A percentile compares a stretch with the other conserved stretches of the same genome.
These are phyloP conservation scores for Candida qinlingensis DNA, from an alignment of 805 yeast genomes.

Conservation along the genomic window DNA sequence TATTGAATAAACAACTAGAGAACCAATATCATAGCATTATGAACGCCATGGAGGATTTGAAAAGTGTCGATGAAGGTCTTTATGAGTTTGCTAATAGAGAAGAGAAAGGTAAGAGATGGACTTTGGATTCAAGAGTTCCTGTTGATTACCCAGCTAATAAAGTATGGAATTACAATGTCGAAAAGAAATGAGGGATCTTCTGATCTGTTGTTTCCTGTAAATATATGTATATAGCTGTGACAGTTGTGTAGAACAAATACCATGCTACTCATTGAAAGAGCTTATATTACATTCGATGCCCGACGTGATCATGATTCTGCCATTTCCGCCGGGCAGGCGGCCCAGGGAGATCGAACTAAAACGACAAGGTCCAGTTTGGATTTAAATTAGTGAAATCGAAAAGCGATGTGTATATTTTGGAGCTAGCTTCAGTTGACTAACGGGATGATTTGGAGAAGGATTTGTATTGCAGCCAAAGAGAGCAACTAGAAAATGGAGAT, in stretches of 20 bases:
- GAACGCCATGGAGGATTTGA: constrained; percentile 70
- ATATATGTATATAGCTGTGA: not conserved
- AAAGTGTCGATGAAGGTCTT: constrained; percentile 44
- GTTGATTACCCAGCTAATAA: constrained; percentile 82
- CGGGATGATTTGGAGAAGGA: no score
- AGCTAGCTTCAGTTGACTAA: no score
- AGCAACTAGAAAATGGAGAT: not conserved
- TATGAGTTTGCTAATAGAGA: constrained; percentile 56
- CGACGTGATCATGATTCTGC: no score
- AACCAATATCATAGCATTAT: constrained; percentile 62
- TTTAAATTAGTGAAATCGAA: no score
- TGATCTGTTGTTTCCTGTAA: not conserved
- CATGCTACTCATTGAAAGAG: no score
- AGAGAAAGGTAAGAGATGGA: constrained; percentile 58
- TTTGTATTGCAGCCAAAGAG: not conserved
- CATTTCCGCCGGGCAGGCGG: no score
- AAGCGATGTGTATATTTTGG: no score
- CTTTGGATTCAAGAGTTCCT: constrained; percentile 82
- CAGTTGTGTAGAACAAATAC: not conserved
- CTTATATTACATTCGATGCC: no score
- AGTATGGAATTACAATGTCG: constrained; percentile 67
- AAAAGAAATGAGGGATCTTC: not conserved
- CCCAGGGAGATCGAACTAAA: no score
- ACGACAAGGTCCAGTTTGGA: no score
- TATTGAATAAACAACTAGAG: constrained; percentile 37